Evolutionary conservation across 2,329 filamentous ascomycete genomes (phyloP), one percentile per base, ranked within the genome.

Genomic region (Aspergillus floridensis): DNA sequence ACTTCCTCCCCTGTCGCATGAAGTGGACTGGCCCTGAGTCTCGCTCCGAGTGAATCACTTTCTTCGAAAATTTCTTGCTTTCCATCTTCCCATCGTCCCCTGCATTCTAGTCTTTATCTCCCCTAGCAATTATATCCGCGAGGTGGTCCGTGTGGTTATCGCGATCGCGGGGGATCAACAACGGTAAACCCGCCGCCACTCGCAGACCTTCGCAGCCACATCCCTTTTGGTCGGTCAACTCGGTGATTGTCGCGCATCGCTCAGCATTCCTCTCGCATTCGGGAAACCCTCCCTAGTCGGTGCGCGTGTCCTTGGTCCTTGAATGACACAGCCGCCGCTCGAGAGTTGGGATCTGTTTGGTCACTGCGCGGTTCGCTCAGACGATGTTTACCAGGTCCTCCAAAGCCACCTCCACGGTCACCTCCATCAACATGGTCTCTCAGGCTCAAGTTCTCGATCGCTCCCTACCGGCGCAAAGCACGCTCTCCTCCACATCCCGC

Each of bases 401-500:
- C 38, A 44, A 44, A 44, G 16, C 38, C 38, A 49, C 58, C 51
- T 31, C 56, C 35, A 46, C 41, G 22, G 38, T 24, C 46, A 59
- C 49, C 32, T 41, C 59, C 55, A 48, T 49, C 61, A 62, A 72
- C 62, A 74, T 74, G 72, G 72, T 74, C 41, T 74, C 79, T 46
- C 77, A 79, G 60, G 77, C 79, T 62, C 78, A 80, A 66, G 67
- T 76, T 47, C 73, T 79, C 57, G 79, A 81, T 72, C 80, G 78
- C 69, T 81, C 85, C 68, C 78, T 87, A 66, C 79, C 84, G 70
- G 77, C 85, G 69, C 86, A 86, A 71, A 82, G 82, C 66, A 75
- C 85, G 73, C 77, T 85, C 76, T 81, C 86, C 72, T 76, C 92
- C 79, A 74, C 88, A 60, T 87, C 86, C 63, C 86, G 87, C 70